phyloP scores from a whole-genome alignment of 345 rosid species.

The Luvunga scandens region DNA sequence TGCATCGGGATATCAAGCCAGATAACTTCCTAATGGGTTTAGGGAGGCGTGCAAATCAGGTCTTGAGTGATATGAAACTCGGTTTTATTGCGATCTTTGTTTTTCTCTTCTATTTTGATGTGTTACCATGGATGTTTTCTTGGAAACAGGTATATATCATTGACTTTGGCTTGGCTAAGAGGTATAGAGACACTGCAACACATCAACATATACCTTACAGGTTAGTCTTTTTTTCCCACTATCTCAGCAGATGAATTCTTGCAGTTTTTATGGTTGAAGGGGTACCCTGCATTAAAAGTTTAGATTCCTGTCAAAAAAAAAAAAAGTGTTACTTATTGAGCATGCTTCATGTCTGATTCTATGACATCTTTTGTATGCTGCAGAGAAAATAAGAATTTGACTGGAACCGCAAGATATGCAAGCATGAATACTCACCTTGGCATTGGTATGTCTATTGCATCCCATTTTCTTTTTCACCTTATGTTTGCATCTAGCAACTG shows the following conservation, averaged over 20 bases:
- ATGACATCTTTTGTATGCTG: constrained; percentile 8
- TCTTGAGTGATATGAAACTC: constrained; percentile 19
- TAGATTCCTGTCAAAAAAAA: neutral
- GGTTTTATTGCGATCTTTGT: neutral
- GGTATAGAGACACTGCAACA: constrained; percentile 70
- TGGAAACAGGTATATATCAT: constrained; percentile 65
- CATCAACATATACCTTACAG: constrained; percentile 92
- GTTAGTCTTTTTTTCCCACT: constrained; percentile 26
- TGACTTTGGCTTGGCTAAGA: constrained; percentile 94
- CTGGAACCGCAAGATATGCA: constrained; percentile 94
- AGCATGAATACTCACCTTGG: constrained; percentile 98
- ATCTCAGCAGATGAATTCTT: neutral
- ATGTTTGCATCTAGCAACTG: neutral
- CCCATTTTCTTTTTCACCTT: constrained; percentile 5
- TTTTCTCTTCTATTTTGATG: constrained; percentile 12
- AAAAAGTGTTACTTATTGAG: neutral
- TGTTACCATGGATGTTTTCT: constrained; percentile 7
- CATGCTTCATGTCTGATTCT: neutral
- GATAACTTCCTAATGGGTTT: constrained; percentile 95
- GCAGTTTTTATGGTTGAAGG: neutral
- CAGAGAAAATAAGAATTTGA: constrained; percentile 94
- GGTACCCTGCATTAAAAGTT: neutral
- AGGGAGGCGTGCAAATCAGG: constrained; percentile 87
- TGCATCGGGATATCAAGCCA: constrained; percentile 89
- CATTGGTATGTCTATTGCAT: constrained; percentile 48